Evolutionary conservation across 345 rosid species (phyloP).

Genomic region (Gossypium raimondii): DNA sequence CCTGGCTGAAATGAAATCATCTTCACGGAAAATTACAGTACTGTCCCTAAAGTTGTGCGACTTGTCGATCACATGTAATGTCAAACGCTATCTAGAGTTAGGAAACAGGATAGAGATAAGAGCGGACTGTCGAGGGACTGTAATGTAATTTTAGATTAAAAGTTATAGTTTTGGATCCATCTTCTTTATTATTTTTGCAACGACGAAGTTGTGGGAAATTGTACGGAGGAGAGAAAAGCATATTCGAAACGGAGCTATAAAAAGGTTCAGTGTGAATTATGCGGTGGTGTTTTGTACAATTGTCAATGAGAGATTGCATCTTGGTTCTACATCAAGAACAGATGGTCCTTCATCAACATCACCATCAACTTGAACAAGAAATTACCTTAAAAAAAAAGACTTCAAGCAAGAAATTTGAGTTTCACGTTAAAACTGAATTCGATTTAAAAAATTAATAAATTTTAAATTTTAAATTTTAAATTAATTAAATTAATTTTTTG

Average conservation of each 20-base stretch:
- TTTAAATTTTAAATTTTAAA: too few species aligned
- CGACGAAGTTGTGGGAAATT: not conserved
- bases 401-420: too few species aligned
- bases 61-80: not conserved
- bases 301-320: not conserved
- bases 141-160: not conserved
- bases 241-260: not conserved
- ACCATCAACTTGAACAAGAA: too few species aligned
- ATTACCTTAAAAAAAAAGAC: too few species aligned
- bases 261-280: not conserved
- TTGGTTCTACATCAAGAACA: not conserved
- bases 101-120: not conserved
- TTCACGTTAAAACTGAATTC: too few species aligned
- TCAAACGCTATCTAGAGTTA: not conserved
- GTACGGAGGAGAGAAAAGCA: not conserved
- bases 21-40: not conserved
- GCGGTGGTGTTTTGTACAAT: not conserved
- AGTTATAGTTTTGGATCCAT: not conserved
- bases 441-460: too few species aligned
- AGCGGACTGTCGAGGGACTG: not conserved
- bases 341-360: too few species aligned
- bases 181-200: not conserved
- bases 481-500: too few species aligned
- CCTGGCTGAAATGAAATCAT: too few species aligned
- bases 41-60: too few species aligned